These are phyloP conservation scores for Goffeauzyma gilvescens DNA, from an alignment of 768 basidiomycete species.

Conservation along the genomic window DNA sequence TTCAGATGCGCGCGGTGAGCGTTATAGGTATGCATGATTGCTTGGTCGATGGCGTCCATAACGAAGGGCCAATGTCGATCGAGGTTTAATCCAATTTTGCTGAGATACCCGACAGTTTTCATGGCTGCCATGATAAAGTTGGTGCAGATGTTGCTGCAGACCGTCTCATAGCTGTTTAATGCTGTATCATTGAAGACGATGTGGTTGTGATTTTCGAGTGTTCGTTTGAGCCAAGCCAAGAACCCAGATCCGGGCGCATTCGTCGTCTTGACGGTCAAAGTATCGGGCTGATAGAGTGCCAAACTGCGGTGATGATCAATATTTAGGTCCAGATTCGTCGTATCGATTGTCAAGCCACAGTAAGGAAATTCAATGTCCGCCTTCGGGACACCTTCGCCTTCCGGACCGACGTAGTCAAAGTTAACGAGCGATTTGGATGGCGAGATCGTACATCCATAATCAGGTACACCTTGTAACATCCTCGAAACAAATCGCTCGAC, in stretches of 20 bases:
- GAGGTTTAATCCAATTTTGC: not conserved
- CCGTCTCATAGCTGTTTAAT: conserved; percentile 45
- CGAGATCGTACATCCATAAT: conserved; percentile 83
- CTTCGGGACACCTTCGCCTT: conserved; percentile 19
- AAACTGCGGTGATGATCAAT: conserved; percentile 58
- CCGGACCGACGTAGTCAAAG: conserved; percentile 37
- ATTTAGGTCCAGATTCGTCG: conserved; percentile 53
- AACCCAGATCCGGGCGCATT: conserved; percentile 13
- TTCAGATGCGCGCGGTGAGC: conserved; percentile 4
- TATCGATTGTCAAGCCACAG: conserved; percentile 74
- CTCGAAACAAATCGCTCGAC: conserved; percentile 52
- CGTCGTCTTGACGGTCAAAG: conserved; percentile 9
- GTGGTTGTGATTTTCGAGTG: conserved; percentile 56
- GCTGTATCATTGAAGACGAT: conserved; percentile 57
- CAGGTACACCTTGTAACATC: conserved; percentile 62
- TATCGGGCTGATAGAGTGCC: conserved; percentile 38
- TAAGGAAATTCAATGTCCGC: conserved; percentile 60
- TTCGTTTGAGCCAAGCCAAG: conserved; percentile 25
- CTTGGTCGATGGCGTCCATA: conserved; percentile 1
- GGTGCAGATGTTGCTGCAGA: conserved; percentile 70
- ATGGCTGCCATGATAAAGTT: conserved; percentile 62
- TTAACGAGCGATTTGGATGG: conserved; percentile 74
- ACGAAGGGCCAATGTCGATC: not conserved
- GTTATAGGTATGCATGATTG: conserved; percentile 2
- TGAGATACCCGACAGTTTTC: conserved; percentile 68